Conservation (phyloP, 1,139 yeast species). For the Debaryomycetaceae sp. region DNA sequence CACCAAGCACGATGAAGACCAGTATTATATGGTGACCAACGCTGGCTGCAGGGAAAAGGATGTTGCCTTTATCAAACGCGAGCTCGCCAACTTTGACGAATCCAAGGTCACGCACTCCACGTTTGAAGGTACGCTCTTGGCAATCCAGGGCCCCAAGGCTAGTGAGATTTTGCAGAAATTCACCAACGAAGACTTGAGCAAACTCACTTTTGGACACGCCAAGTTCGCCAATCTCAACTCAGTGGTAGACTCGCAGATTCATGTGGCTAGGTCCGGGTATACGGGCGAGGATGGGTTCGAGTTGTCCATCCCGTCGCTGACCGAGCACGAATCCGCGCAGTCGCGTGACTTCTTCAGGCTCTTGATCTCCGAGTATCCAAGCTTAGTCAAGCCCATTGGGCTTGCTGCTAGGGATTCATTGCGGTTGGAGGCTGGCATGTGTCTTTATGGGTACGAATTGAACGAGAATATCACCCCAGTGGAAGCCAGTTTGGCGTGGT, state of each 20-base stretch:
- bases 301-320: constrained; percentile 64
- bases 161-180: constrained; percentile 60
- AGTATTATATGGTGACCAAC: constrained; percentile 88
- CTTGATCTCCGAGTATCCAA: constrained; percentile 52
- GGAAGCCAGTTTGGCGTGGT: constrained; percentile 87
- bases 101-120: constrained; percentile 53
- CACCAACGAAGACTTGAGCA: constrained; percentile 53
- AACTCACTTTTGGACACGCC: constrained; percentile 73
- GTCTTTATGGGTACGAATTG: constrained; percentile 91
- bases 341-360: constrained; percentile 61
- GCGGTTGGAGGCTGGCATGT: constrained; percentile 97
- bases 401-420: constrained; percentile 95
- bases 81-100: constrained; percentile 37
- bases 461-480: constrained; percentile 80
- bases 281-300: constrained; percentile 99
- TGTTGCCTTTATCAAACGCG: constrained; percentile 53
- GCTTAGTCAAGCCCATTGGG: constrained; percentile 78
- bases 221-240: constrained; percentile 48
- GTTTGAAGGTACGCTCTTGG: constrained; percentile 75
- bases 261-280: constrained; percentile 90
- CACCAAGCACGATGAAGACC: constrained; percentile 75
- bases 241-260: constrained; percentile 43
- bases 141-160: constrained; percentile 90
- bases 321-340: constrained; percentile 34
- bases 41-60: constrained; percentile 93